phyloP scores from a whole-genome alignment of 2,329 filamentous ascomycete genomes.

The Didymella keratinophila region DNA sequence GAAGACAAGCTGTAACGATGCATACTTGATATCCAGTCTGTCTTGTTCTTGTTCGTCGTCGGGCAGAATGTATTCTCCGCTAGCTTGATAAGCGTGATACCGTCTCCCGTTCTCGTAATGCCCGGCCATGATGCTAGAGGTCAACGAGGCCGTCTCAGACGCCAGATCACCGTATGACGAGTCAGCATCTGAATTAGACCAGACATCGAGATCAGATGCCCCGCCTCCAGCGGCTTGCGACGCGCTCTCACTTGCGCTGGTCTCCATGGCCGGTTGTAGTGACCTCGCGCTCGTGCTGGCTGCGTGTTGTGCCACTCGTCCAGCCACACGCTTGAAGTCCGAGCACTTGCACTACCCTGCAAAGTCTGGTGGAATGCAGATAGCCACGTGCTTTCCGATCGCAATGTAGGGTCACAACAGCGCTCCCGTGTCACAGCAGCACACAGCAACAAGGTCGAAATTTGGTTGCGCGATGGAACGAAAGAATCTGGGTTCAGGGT shows the following conservation, averaged over 20 bases:
- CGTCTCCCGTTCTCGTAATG: conserved; percentile 42
- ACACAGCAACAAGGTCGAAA: conserved; percentile 10
- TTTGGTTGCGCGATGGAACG: conserved; percentile 4
- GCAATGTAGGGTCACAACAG: conserved; percentile 17
- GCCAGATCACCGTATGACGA: conserved; percentile 34
- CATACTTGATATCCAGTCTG: conserved; percentile 34
- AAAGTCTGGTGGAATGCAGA: conserved; percentile 15
- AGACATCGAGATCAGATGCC: conserved; percentile 26
- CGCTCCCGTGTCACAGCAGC: conserved; percentile 16
- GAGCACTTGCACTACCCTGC: conserved; percentile 13
- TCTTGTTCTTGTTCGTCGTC: conserved; percentile 41
- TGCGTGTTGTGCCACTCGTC: conserved; percentile 12
- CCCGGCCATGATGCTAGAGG: conserved; percentile 37
- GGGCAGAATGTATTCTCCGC: conserved; percentile 33
- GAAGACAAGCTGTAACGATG: conserved; percentile 33
- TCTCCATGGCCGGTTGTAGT: conserved; percentile 15
- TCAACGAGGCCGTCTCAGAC: conserved; percentile 38
- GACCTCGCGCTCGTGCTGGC: conserved; percentile 11
- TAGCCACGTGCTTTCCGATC: conserved; percentile 12
- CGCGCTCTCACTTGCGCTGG: conserved; percentile 22
- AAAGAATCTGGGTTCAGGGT: conserved; percentile 6
- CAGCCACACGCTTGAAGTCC: conserved; percentile 16
- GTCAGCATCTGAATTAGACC: conserved; percentile 28
- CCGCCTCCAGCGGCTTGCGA: conserved; percentile 7
- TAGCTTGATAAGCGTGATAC: conserved; percentile 33